phyloP scores from a whole-genome alignment of 495 filamentous ascomycete genomes.

The Penicillium angulare region DNA sequence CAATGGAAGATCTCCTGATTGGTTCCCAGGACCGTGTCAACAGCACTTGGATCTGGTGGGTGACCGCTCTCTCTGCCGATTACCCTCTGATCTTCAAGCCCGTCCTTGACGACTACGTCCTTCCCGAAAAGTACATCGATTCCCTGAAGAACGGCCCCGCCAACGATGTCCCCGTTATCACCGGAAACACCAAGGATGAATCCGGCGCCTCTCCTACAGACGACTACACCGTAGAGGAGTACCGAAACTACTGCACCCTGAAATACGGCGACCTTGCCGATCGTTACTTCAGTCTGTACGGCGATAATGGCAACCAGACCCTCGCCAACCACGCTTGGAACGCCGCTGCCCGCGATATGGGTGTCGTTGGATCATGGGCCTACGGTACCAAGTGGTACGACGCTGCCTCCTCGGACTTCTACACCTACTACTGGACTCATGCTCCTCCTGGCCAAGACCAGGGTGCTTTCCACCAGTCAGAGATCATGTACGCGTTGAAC shows the following conservation, averaged over 20 bases:
- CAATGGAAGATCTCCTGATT: slow-evolving; percentile 22
- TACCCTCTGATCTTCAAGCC: slow-evolving; percentile 33
- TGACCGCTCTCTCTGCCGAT: slow-evolving; percentile 24
- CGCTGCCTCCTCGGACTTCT: slow-evolving; percentile 22
- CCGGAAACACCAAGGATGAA: slow-evolving; percentile 32
- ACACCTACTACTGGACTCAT: slow-evolving; percentile 35
- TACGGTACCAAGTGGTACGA: slow-evolving; percentile 29
- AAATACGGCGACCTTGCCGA: slow-evolving; percentile 26
- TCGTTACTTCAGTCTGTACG: slow-evolving; percentile 26
- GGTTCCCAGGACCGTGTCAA: slow-evolving; percentile 22
- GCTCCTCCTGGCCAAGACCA: slow-evolving; percentile 26
- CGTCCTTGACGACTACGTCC: slow-evolving; percentile 27
- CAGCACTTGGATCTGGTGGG: slow-evolving; percentile 23
- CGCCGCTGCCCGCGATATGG: slow-evolving; percentile 25
- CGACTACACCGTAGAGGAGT: slow-evolving; percentile 24
- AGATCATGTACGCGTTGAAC: slow-evolving; percentile 29
- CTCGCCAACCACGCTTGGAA: slow-evolving; percentile 27
- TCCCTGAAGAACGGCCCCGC: slow-evolving; percentile 24
- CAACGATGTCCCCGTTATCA: slow-evolving; percentile 39
- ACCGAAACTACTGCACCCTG: slow-evolving; percentile 19
- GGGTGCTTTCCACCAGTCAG: slow-evolving; percentile 31
- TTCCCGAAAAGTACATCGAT: slow-evolving; percentile 26
- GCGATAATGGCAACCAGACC: slow-evolving; percentile 13
- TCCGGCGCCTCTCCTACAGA: slow-evolving; percentile 21
- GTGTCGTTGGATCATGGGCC: slow-evolving; percentile 22